A percentile compares a stretch with the other conserved stretches of the same genome.
phyloP scores from a whole-genome alignment of 805 yeast species.

The Kodamaea hsintzibuensis region DNA sequence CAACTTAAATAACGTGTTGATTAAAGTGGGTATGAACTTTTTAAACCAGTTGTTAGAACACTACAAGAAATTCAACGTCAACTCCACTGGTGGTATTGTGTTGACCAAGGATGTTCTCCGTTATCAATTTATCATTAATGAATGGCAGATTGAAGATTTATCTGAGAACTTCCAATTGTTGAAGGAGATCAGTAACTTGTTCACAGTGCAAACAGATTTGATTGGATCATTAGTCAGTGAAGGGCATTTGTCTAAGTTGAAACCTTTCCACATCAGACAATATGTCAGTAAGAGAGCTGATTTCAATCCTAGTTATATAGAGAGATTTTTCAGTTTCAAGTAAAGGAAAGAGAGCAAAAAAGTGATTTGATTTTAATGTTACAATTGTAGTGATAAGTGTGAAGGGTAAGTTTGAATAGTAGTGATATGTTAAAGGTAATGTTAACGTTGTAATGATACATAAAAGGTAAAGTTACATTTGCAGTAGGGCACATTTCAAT shows the following conservation, averaged over 20 bases:
- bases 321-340: constrained; percentile 43
- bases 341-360: constrained; percentile 12
- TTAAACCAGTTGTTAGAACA: constrained; percentile 65
- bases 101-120: constrained; percentile 81
- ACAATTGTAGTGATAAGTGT: no score
- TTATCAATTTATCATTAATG: constrained; percentile 66
- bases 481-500: background rate
- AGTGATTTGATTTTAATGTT: background rate
- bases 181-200: constrained; percentile 80
- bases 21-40: constrained; percentile 58
- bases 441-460: no score
- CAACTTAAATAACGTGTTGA: constrained; percentile 53
- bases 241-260: constrained; percentile 70
- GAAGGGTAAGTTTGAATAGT: no score
- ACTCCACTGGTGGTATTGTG: constrained; percentile 78
- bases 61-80: constrained; percentile 72
- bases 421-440: no score
- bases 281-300: constrained; percentile 72
- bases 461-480: no score
- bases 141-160: constrained; percentile 63
- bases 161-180: constrained; percentile 66
- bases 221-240: constrained; percentile 77
- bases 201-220: constrained; percentile 80
- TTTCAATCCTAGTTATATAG: constrained; percentile 56
- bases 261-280: constrained; percentile 60